phyloP scores from a whole-genome alignment of 108 stramenopile genomes.

The Schizochytrium sp. region DNA sequence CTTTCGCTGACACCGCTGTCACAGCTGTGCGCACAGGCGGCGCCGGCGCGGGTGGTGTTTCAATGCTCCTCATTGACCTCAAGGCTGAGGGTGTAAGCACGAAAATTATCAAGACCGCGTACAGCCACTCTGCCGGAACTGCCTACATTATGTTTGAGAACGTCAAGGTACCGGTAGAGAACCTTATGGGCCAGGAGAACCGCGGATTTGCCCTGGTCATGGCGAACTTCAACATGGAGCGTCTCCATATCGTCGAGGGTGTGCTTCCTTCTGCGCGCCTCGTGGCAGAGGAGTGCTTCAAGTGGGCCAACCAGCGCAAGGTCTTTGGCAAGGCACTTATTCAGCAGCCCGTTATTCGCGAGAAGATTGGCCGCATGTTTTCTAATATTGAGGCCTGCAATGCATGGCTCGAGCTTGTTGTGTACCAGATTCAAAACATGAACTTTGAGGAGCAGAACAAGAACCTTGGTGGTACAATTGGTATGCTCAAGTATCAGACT shows the following conservation, averaged over 20 bases:
- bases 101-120: constrained; percentile 55
- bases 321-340: constrained; percentile 49
- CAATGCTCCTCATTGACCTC: constrained; percentile 20
- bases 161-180: constrained; percentile 57
- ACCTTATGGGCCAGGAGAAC: constrained; percentile 53
- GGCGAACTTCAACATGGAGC: constrained; percentile 57
- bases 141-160: constrained; percentile 50
- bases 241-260: neutral
- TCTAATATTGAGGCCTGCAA: neutral
- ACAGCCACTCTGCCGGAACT: constrained; percentile 44
- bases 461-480: constrained; percentile 13
- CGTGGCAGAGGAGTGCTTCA: constrained; percentile 58
- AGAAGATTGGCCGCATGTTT: constrained; percentile 48
- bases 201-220: constrained; percentile 46
- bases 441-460: constrained; percentile 13
- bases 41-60: constrained; percentile 53
- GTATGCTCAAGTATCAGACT: constrained; percentile 27
- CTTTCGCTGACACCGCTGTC: constrained; percentile 40
- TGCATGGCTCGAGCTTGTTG: constrained; percentile 6
- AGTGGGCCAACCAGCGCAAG: constrained; percentile 52
- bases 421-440: constrained; percentile 45
- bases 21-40: constrained; percentile 55
- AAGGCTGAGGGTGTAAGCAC: constrained; percentile 45
- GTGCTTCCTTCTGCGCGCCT: neutral
- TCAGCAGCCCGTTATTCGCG: constrained; percentile 37